Base-by-base conservation (phyloP, 306 rosid genomes). In the Glycine tomentella region DNA sequence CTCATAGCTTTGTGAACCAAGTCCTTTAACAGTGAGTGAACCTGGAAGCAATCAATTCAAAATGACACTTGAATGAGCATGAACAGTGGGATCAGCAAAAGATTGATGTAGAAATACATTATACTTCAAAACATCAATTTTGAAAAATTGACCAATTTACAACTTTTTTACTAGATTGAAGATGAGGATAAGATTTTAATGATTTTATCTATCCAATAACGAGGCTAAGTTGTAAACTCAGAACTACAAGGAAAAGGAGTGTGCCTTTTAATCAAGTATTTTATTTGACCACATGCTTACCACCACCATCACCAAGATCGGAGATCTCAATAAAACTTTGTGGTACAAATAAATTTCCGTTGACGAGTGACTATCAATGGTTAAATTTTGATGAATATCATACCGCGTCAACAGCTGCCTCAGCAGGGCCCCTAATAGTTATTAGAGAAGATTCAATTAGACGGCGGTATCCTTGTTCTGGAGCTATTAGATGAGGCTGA, bases 401-500 rank as follows among this genome's bases (percentile, higher is more conserved):
- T 90, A 94, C 97, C 80, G 97, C 97, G 83, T 94, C 97, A 86
- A 94, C 98, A 70, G 93, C 89, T 75, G 97, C 94, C 89, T 94
- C 97, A 51, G 97, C 97, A 57, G 98, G 98, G 74, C 97, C 98
- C 90, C 94, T 94, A 69, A 92, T 90, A 44, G 92, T 91, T 78
- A 89, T 68, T 58, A 94, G 78, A 50, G 98, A 84, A 73, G 97
- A 92, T 76, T 94, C 97, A 72, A 94, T 91, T 31, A 92, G 97
- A 64, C 97, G 91, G 12, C 95, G 98, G 62, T 94, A 94, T 82
- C 98, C 98, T 87, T 94, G 98, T 77, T 94, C 97, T 9, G 98
- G 98, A 81, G 98, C 97, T 84, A 94, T 94, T 82, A 94, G 82
- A 88, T 94, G 98, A 79, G 97, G 98, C 79, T 94, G 98, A 86